A percentile compares a stretch with the other conserved stretches of the same genome.
phyloP scores from a whole-genome alignment of 768 basidiomycete genomes.

The Boletus pseudo-olivaceus region DNA sequence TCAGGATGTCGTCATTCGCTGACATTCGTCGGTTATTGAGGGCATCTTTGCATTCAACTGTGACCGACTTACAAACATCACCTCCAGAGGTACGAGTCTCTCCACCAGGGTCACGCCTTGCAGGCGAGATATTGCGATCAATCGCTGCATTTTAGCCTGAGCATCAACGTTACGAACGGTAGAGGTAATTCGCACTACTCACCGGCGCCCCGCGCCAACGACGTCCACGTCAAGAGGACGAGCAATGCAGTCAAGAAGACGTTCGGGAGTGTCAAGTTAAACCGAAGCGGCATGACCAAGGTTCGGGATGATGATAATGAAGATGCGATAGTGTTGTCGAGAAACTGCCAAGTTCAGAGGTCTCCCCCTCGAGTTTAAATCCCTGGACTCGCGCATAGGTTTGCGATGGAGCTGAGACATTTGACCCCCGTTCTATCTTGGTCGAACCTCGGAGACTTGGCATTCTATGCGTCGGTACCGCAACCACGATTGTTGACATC shows the following conservation, averaged over 20 bases:
- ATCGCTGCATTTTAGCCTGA: background rate
- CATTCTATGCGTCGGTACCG: background rate
- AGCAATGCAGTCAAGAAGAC: background rate
- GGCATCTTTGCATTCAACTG: background rate
- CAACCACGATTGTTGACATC: background rate
- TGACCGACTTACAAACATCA: conserved; percentile 1
- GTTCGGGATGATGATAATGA: background rate
- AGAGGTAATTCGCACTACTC: background rate
- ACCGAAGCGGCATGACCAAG: background rate
- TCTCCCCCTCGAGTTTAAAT: conserved; percentile 5
- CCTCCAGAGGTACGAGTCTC: background rate
- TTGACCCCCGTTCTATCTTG: background rate
- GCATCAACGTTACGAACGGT: background rate
- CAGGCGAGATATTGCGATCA: background rate
- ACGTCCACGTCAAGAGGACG: conserved; percentile 4
- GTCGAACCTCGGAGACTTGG: background rate
- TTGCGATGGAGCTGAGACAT: background rate
- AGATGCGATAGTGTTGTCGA: background rate
- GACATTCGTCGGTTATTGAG: background rate
- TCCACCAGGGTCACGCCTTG: background rate
- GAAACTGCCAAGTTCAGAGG: background rate
- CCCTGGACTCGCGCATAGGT: conserved; percentile 1
- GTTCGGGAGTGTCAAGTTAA: background rate
- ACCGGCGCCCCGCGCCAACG: conserved; percentile 6
- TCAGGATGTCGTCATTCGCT: background rate